These are phyloP conservation scores for Mycena crocata DNA, from an alignment of 768 basidiomycete genomes.

Conservation along the genomic window DNA sequence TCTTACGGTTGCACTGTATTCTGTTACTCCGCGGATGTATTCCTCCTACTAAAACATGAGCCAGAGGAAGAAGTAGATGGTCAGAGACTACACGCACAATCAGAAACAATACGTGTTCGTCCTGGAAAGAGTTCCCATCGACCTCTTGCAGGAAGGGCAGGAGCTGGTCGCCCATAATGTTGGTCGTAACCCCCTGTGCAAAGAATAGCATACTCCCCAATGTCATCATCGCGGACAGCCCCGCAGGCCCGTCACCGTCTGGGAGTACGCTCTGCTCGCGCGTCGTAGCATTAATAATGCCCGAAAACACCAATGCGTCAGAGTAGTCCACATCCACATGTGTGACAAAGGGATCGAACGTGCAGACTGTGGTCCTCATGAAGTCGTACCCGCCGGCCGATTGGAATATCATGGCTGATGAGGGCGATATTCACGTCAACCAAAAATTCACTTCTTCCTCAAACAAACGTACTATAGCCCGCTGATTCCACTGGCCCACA, in stretches of 20 bases:
- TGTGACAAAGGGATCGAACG: neutral
- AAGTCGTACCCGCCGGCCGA: neutral
- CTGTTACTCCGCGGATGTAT: slow-evolving; percentile 15
- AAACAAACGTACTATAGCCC: slow-evolving; percentile 4
- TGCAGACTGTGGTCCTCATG: neutral
- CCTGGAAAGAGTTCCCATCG: too few species aligned
- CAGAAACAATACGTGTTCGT: neutral
- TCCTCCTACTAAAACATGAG: neutral
- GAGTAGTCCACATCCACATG: neutral
- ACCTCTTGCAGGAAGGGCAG: neutral
- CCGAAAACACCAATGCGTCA: neutral
- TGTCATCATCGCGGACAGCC: neutral
- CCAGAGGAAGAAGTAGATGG: neutral
- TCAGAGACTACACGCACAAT: neutral
- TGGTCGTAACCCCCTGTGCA: neutral
- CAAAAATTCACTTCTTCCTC: neutral
- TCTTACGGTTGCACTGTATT: slow-evolving; percentile 17
- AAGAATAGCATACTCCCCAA: neutral
- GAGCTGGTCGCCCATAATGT: neutral
- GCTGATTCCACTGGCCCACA: neutral
- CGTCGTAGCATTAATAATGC: neutral
- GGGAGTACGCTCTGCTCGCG: neutral
- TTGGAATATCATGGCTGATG: neutral
- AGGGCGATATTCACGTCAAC: neutral
- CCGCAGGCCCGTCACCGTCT: neutral